These are phyloP conservation scores for Thelonectria olida DNA, from an alignment of 2,329 filamentous ascomycete species.

Conservation along the genomic window DNA sequence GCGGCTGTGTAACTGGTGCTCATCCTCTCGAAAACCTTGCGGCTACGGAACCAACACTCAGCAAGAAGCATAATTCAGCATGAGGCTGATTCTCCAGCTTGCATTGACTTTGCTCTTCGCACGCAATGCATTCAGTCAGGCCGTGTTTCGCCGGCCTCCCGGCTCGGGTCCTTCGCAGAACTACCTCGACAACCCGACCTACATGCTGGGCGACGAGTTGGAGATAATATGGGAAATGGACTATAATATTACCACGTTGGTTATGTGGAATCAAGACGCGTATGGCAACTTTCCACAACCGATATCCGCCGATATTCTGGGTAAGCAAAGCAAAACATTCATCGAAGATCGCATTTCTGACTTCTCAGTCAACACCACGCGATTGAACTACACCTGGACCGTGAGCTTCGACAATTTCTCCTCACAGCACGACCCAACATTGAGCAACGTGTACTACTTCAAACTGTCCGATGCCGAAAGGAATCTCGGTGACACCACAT, in stretches of 20 bases:
- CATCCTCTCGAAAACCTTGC: too few species aligned
- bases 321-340: background rate
- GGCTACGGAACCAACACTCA: too few species aligned
- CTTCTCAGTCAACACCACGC: background rate
- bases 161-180: background rate
- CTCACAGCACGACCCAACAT: background rate
- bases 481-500: background rate
- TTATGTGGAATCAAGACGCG: slow-evolving; percentile 2
- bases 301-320: background rate
- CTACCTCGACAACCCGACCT: slow-evolving; percentile 7
- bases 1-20: too few species aligned
- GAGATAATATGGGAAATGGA: slow-evolving; percentile 14
- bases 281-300: background rate
- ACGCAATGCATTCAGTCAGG: background rate
- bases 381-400: background rate
- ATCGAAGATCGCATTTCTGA: background rate
- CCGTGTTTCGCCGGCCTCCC: background rate
- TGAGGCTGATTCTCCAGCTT: too few species aligned
- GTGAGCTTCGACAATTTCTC: slow-evolving; percentile 10
- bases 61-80: too few species aligned
- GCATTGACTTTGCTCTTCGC: background rate
- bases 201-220: background rate
- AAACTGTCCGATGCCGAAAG: background rate
- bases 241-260: background rate
- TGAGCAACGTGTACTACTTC: slow-evolving; percentile 16